phyloP scores from a whole-genome alignment of 139 green algal species.

The Picochlorum sp. region DNA sequence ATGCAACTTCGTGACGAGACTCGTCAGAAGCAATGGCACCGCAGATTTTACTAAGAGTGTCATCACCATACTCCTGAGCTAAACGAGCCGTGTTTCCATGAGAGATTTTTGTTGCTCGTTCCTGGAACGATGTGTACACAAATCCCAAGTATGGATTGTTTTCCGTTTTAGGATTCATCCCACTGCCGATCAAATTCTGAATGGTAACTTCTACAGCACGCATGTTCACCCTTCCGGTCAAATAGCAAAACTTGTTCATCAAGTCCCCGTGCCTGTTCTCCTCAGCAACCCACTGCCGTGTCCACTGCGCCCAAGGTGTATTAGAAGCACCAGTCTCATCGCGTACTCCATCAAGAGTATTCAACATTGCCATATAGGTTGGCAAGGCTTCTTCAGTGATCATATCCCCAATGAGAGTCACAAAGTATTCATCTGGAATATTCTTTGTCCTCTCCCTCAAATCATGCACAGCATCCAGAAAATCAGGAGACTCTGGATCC shows the following conservation, averaged over 20 bases:
- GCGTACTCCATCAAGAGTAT: slow-evolving; percentile 93
- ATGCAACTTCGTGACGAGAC: slow-evolving; percentile 91
- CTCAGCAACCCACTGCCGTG: slow-evolving; percentile 84
- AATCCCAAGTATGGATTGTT: slow-evolving; percentile 99
- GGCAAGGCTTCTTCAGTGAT: slow-evolving; percentile 98
- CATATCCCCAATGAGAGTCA: slow-evolving; percentile 85
- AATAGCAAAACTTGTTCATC: slow-evolving; percentile 76
- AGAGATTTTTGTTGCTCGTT: slow-evolving; percentile 89
- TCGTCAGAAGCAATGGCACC: slow-evolving; percentile 90
- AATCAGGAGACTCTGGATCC: slow-evolving; percentile 70
- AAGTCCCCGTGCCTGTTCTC: slow-evolving; percentile 87
- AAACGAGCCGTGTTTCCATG: slow-evolving; percentile 92
- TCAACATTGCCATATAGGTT: slow-evolving; percentile 99
- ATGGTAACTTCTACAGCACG: slow-evolving; percentile 78
- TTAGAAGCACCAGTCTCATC: slow-evolving; percentile 64
- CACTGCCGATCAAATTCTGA: slow-evolving; percentile 93
- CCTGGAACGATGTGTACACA: slow-evolving; percentile 97
- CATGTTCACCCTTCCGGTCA: slow-evolving; percentile 42
- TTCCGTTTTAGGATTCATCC: slow-evolving; percentile 95
- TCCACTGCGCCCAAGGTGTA: slow-evolving; percentile 74
- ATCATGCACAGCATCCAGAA: slow-evolving; percentile 84
- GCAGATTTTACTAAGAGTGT: slow-evolving; percentile 77
- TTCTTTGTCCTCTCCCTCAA: slow-evolving; percentile 67
- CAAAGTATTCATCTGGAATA: slow-evolving; percentile 92
- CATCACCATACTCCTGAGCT: slow-evolving; percentile 81